Conservation (phyloP, 495 filamentous ascomycete genomes). For the Annulohypoxylon nitens region DNA sequence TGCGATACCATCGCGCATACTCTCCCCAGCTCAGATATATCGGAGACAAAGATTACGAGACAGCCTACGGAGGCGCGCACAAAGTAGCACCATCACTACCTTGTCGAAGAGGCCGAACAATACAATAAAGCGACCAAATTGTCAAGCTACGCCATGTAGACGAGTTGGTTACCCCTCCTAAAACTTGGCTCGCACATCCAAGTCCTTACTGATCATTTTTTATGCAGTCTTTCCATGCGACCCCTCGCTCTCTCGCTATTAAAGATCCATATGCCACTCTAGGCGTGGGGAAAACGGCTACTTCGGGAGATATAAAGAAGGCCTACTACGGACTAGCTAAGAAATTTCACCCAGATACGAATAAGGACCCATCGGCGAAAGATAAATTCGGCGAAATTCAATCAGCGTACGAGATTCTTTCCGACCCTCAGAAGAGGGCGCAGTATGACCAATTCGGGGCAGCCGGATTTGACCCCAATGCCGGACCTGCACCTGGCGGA, state of each 20-base stretch:
- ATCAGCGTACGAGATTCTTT: conserved; percentile 90
- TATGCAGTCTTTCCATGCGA: conserved; percentile 80
- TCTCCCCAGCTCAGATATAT: conserved; percentile 63
- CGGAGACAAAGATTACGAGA: conserved; percentile 57
- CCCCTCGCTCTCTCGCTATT: conserved; percentile 67
- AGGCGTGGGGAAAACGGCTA: conserved; percentile 83
- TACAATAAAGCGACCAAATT: conserved; percentile 8
- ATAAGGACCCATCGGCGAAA: conserved; percentile 91
- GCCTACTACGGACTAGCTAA: conserved; percentile 98
- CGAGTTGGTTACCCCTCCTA: conserved; percentile 42
- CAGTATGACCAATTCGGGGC: conserved; percentile 91
- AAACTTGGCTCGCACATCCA: conserved; percentile 1
- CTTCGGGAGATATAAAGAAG: conserved; percentile 93
- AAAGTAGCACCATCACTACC: conserved; percentile 48
- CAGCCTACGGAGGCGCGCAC: conserved; percentile 50
- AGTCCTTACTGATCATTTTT: conserved; percentile 25
- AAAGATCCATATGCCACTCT: conserved; percentile 88
- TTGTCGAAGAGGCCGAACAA: conserved; percentile 31
- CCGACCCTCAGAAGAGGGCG: conserved; percentile 90
- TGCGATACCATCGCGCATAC: conserved; percentile 61
- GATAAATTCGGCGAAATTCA: conserved; percentile 95
- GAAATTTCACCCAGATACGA: conserved; percentile 97
- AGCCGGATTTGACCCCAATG: conserved; percentile 85
- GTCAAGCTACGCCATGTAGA: conserved; percentile 26
- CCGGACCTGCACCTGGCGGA: conserved; percentile 77